A percentile compares a stretch with the other conserved stretches of the same genome.
Conservation (phyloP, 495 filamentous ascomycete species). For the Neurospora sp. region DNA sequence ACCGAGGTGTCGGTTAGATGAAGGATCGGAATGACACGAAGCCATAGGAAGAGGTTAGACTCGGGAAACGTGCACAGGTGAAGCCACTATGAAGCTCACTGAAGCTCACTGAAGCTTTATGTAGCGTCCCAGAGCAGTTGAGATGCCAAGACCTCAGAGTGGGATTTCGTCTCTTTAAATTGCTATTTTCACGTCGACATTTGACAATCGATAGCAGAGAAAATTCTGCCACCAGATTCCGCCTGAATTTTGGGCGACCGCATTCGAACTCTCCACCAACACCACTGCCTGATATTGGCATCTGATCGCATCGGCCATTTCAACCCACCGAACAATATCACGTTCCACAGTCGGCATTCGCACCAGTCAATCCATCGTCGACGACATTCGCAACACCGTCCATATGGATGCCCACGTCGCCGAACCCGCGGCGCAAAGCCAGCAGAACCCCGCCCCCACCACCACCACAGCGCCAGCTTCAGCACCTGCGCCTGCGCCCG, state of each 20-base stretch:
- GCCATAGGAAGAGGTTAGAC: background rate
- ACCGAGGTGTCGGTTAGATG: background rate
- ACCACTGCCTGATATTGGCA: background rate
- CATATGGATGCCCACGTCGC: slow-evolving; percentile 9
- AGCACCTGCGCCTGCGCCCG: background rate
- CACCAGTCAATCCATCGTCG: background rate
- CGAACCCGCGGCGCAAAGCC: slow-evolving; percentile 4
- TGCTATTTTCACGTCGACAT: background rate
- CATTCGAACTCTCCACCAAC: background rate
- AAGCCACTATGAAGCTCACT: background rate
- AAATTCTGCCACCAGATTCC: slow-evolving; percentile 8
- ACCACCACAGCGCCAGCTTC: slow-evolving; percentile 2
- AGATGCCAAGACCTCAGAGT: background rate
- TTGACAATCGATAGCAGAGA: slow-evolving; percentile 1
- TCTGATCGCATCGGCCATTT: background rate
- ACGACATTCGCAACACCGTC: background rate
- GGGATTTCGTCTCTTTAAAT: background rate
- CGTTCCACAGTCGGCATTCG: background rate
- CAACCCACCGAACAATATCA: background rate
- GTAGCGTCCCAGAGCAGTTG: background rate
- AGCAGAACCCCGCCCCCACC: slow-evolving; percentile 20
- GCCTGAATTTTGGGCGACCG: slow-evolving; percentile 7
- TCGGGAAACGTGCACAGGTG: too few relatives aligned
- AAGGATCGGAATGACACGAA: background rate
- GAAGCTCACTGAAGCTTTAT: background rate